Base-by-base conservation (phyloP, 352 stramenopile genomes). In the Phytophthora colocasiae region DNA sequence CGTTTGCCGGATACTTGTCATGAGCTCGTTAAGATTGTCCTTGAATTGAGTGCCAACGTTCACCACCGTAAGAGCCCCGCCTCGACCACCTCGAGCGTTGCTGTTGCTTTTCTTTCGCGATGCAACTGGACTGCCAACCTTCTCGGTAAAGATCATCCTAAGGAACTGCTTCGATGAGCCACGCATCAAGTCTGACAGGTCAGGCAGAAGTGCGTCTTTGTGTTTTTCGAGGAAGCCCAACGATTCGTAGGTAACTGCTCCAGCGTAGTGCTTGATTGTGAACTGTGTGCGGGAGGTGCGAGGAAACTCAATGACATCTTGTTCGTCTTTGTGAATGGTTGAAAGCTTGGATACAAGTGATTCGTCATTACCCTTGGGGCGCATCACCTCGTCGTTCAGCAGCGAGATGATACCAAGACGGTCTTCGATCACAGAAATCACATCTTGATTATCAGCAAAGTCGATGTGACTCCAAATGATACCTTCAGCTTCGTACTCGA, bases 171-270 rank as follows among this genome's bases (percentile, higher is more conserved):
- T 90, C 3, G 69, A 84, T 3, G 85, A 93, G 6, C 69, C 71
- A 27, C 85, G 78, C 78, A 95, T 95, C 26, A 93, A 69, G 15
- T 92, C 69, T 41, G 92, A 97, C 38, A 99, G 69, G 72, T 98
- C 95, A 49, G 97, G 96, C 27, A 97, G 91, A 46, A 99, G 73
- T 11, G 93, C 90, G 51, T 98, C 92, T 66, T 96, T 96, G 81
- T 99, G 98, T 68, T 98, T 98, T 52, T 98, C 95, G 8, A 98
- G 76, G 66, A 99, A 99, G 11, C 93, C 93, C 2, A 85, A 66
- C 17, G 93, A 90, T 63, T 96, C 81, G 81, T 99, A 99, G 10
- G 77, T 89, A 51, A 99, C 96, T 27, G 84, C 63, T 36, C 87
- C 96, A 17, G 96, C 96, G 68, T 98, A 99, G 69, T 99, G 96